Evolutionary conservation across 192 early-diverging fungal species (phyloP).

Genomic region (Mortierella antarctica): DNA sequence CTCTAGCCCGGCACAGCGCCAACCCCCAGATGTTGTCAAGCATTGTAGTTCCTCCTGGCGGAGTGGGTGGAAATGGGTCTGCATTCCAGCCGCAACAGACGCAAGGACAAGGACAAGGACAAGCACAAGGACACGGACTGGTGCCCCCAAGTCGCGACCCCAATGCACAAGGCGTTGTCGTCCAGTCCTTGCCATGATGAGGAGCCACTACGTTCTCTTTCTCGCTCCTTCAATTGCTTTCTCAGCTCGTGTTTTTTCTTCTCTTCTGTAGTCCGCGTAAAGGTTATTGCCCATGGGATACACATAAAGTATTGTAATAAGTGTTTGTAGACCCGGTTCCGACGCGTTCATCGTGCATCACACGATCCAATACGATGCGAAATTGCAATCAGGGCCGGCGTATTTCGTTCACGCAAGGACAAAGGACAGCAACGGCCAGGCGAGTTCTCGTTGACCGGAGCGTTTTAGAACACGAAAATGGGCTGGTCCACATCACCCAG

Average conservation of each 20-base stretch:
- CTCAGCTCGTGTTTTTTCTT: neutral
- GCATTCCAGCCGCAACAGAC: conserved; percentile 30
- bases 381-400: neutral
- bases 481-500: no score
- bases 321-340: neutral
- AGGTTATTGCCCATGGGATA: neutral
- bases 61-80: conserved; percentile 14
- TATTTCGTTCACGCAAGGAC: neutral
- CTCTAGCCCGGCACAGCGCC: conserved; percentile 26
- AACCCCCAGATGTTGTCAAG: conserved; percentile 21
- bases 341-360: neutral
- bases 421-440: neutral
- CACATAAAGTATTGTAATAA: neutral
- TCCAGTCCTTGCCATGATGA: conserved; percentile 37
- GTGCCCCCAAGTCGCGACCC: conserved; percentile 23
- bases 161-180: conserved; percentile 33
- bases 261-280: neutral
- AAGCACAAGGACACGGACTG: conserved; percentile 12
- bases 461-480: conserved; percentile 15
- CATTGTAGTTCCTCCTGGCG: conserved; percentile 23
- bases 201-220: neutral
- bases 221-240: neutral
- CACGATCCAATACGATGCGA: neutral
- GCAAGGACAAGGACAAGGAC: conserved; percentile 11
- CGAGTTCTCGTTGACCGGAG: conserved; percentile 1